Evolutionary conservation across 805 yeast species (phyloP), one percentile per base, ranked within the genome.

Genomic region (Barnettozyma salicaria): DNA sequence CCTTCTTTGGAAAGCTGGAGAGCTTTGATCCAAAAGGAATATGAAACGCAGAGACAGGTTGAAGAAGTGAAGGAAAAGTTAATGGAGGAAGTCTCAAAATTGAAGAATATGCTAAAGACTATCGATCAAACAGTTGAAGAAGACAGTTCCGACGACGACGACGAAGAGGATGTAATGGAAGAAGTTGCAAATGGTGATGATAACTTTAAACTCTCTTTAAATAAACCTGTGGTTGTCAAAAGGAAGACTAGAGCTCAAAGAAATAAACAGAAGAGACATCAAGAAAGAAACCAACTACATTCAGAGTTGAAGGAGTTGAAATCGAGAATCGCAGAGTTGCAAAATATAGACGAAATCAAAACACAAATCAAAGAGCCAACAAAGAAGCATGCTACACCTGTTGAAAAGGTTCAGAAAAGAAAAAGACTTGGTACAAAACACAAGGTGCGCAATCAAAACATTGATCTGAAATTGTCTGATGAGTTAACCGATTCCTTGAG

Each of bases 1-100:
- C 98, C 98, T 19, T 72, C 90, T 10, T 66, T 79, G 45, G 82
- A 80, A 39, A 76, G 83, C 19, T 92, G 98, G 98, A 76, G 77
- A 49, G 61, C 59, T 14, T 68, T 89, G 48, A 74, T 92, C 36
- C 65, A 74, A 36, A 64, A 68, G 37, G 97, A 88, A 60, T 80
- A 70, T 49, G 68, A 57, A 36, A 65, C 68, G 37, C 95, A 87
- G 52, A 74, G 76, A 52, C 68, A 73, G 34, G 72, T 68, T 39
- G 96, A 86, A 50, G 75, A 76, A 41, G 70, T 76, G 50, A 72
- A 82, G 51, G 59, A 72, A 37, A 68, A 70, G 37, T 65, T 84
- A 40, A 76, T 73, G 50, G 84, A 75, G 39, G 77, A 82, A 50
- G 74, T 71, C 56, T 72, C 68, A 13, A 74, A 74, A 49, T 79